Evolutionary conservation across 2,329 filamentous ascomycete species (phyloP).

Genomic region (Aspergillus sp.): DNA sequence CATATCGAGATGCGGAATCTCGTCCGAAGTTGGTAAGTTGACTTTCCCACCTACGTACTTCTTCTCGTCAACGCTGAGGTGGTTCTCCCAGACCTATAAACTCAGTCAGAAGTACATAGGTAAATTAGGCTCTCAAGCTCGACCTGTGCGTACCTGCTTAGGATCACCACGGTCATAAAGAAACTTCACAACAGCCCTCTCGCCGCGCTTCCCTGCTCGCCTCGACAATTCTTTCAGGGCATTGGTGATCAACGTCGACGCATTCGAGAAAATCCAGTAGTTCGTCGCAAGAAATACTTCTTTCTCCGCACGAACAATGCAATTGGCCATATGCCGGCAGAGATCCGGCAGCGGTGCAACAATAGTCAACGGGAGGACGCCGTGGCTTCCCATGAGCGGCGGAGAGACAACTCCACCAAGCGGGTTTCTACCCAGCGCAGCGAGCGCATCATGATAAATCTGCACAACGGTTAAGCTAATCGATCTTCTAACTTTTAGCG

Average conservation of each 20-base stretch:
- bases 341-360: constrained; percentile 71
- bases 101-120: neutral
- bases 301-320: constrained; percentile 69
- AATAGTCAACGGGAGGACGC: constrained; percentile 67
- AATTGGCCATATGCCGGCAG: constrained; percentile 71
- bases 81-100: constrained; percentile 54
- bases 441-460: constrained; percentile 66
- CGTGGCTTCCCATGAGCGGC: constrained; percentile 60
- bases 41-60: constrained; percentile 61
- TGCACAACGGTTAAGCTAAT: neutral
- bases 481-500: neutral
- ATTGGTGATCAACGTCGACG: constrained; percentile 66
- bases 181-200: constrained; percentile 67
- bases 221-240: constrained; percentile 68
- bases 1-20: constrained; percentile 71
- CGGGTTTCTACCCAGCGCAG: constrained; percentile 38
- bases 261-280: constrained; percentile 70
- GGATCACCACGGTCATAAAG: constrained; percentile 71
- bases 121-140: neutral
- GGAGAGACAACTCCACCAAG: constrained; percentile 56
- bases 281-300: constrained; percentile 76
- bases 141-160: constrained; percentile 49
- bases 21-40: constrained; percentile 59
- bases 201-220: constrained; percentile 59
- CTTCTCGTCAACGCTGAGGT: constrained; percentile 58